Percentiles rank a stretch among this genome's conserved stretches.
phyloP scores from a whole-genome alignment of 768 basidiomycete species.

The Strobilomyces dryophilus region DNA sequence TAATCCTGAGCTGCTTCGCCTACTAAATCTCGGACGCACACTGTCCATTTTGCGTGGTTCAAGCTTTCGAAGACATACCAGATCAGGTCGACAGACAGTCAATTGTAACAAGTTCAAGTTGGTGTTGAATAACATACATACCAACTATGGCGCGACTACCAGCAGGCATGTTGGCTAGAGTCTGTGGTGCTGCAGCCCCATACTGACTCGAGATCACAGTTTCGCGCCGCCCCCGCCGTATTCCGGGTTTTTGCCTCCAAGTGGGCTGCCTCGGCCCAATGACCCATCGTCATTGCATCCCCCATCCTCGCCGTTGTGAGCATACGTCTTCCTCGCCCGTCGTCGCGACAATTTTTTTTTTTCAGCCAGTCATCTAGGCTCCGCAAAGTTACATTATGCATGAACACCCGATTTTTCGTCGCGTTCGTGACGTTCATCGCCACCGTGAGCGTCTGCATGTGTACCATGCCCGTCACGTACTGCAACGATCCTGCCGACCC shows the following conservation, averaged over 20 bases:
- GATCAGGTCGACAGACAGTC: too few relatives aligned
- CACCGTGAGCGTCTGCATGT: conserved; percentile 1
- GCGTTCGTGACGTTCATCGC: not conserved
- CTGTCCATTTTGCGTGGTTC: too few relatives aligned
- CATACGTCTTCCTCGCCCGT: not conserved
- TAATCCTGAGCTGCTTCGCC: too few relatives aligned
- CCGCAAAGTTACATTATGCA: not conserved
- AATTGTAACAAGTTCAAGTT: not conserved
- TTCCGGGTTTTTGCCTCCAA: not conserved
- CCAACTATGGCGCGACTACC: conserved; percentile 7
- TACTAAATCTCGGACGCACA: too few relatives aligned
- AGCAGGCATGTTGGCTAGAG: not conserved
- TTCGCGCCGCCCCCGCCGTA: conserved; percentile 8
- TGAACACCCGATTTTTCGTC: not conserved
- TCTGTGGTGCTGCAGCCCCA: too few relatives aligned
- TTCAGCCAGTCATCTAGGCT: not conserved
- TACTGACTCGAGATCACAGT: not conserved
- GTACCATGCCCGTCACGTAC: conserved; percentile 10
- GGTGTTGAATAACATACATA: not conserved
- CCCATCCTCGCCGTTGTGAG: conserved; percentile 2
- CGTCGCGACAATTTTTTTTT: not conserved
- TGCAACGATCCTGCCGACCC: conserved; percentile 20
- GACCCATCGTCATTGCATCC: not conserved
- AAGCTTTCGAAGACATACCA: too few relatives aligned
- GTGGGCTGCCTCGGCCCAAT: not conserved